Evolutionary conservation across 2,329 filamentous ascomycete species (phyloP), one percentile per base, ranked within the genome.

Genomic region (Ascochyta viciae-villosae): DNA sequence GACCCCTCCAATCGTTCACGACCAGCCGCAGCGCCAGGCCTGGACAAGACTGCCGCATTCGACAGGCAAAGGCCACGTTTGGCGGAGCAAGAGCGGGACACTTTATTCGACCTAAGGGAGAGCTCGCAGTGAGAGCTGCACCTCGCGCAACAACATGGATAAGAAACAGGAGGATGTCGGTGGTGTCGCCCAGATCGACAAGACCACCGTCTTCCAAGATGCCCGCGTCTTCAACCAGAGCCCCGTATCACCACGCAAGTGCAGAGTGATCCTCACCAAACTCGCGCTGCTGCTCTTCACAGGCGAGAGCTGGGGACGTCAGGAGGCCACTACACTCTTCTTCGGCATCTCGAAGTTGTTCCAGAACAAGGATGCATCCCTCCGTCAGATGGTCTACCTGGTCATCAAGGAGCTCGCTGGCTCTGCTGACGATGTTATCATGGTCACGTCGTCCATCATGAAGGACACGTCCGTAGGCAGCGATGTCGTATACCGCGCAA

Each of bases 361-460:
- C 85, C 94, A 98, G 83, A 98, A 98, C 81, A 98, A 97, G 80
- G 95, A 99, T 89, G 90, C 93, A 71, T 94, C 92, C 70, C 84
- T 99, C 75, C 92, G 95, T 72, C 95, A 99, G 83, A 97, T 98
- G 93, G 94, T 99, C 47, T 96, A 98, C 81, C 85, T 98, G 65
- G 89, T 97, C 75, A 91, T 98, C 82, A 99, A 98, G 86, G 95
- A 99, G 85, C 84, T 99, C 72, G 92, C 94, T 66, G 87, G 88
- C 77, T 96, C 92, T 23, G 95, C 95, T 56, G 92, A 98, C 81
- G 95, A 99, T 83, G 96, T 97, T 63, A 99, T 99, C 76, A 98
- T 99, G 95, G 95, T 97, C 60, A 99, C 95, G 16, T 96, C 92
- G 79, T 97, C 94, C 67, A 97, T 99, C 69, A 99, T 98, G 95